phyloP scores from a whole-genome alignment of 345 rosid genomes.

The Trapa incisa region DNA sequence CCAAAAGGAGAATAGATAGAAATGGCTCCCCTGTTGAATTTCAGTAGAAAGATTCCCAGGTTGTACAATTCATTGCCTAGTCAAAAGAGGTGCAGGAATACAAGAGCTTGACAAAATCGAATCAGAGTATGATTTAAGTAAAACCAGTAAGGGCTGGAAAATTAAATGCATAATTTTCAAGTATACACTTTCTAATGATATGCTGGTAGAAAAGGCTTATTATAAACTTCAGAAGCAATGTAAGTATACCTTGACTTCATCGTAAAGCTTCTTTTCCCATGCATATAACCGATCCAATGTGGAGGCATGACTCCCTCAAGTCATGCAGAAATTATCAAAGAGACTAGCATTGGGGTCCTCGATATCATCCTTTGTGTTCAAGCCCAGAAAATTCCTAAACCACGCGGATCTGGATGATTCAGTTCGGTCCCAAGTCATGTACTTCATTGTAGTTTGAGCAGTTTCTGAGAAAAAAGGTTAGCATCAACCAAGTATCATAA shows the following conservation, averaged over 20 bases:
- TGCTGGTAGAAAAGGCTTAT: neutral
- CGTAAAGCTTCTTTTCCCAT: conserved; percentile 96
- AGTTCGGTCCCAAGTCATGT: conserved; percentile 90
- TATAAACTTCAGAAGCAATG: conserved; percentile 2
- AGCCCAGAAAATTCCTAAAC: conserved; percentile 42
- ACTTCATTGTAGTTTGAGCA: conserved; percentile 46
- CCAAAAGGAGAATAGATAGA: neutral
- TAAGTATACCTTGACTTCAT: conserved; percentile 81
- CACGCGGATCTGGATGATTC: conserved; percentile 26
- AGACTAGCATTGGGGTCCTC: conserved; percentile 52
- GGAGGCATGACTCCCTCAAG: conserved; percentile 90
- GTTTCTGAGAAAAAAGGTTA: conserved; percentile 36
- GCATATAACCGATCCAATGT: conserved; percentile 87
- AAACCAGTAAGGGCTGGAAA: neutral
- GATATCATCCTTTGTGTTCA: conserved; percentile 40
- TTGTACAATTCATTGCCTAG: neutral
- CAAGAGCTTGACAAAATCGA: neutral
- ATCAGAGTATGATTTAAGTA: neutral
- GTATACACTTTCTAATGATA: neutral
- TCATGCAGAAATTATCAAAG: conserved; percentile 66
- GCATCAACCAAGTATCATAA: conserved; percentile 12
- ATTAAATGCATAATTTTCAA: neutral
- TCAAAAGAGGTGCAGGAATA: neutral
- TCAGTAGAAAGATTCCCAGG: neutral
- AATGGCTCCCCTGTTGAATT: neutral